Conservation (phyloP, 2,329 filamentous ascomycete species). For the Moelleriella libera region DNA sequence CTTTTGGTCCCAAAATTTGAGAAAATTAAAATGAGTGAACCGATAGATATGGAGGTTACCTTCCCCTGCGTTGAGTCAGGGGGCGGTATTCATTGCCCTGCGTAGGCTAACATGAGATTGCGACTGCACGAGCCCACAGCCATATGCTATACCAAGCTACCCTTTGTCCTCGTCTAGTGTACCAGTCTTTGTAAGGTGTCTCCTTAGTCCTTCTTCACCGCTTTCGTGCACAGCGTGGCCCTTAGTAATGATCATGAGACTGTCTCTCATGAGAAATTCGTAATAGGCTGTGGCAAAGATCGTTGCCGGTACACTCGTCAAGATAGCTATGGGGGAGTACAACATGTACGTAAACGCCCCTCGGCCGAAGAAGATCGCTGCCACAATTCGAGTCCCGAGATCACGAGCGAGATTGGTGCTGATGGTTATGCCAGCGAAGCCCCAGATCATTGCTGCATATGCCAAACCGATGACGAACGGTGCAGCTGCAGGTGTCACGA, state of each 20-base stretch:
- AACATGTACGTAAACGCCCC: constrained; percentile 12
- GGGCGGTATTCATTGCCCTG: too few relatives aligned
- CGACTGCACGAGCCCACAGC: too few relatives aligned
- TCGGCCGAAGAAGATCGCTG: constrained; percentile 33
- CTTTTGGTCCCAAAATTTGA: too few relatives aligned
- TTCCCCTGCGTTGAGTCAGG: too few relatives aligned
- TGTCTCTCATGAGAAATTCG: constrained; percentile 39
- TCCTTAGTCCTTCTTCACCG: constrained; percentile 8
- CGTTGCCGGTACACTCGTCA: constrained; percentile 43
- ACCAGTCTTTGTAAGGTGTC: constrained; percentile 5
- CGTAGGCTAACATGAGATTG: too few relatives aligned
- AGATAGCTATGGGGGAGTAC: constrained; percentile 37
- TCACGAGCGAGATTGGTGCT: constrained; percentile 44
- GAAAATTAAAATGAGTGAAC: too few relatives aligned
- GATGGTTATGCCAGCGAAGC: constrained; percentile 39
- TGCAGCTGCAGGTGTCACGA: constrained; percentile 29
- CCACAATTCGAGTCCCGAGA: constrained; percentile 43
- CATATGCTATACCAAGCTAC: neutral
- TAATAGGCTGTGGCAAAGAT: constrained; percentile 39
- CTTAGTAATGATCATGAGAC: constrained; percentile 31
- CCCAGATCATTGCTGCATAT: constrained; percentile 40
- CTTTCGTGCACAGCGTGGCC: constrained; percentile 23
- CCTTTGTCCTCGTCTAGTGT: neutral
- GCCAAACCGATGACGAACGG: constrained; percentile 42
- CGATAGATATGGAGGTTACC: too few relatives aligned